Percentiles rank a stretch among this genome's conserved stretches.
Conservation (phyloP, 495 filamentous ascomycete genomes). For the Penicillium mononematosum region DNA sequence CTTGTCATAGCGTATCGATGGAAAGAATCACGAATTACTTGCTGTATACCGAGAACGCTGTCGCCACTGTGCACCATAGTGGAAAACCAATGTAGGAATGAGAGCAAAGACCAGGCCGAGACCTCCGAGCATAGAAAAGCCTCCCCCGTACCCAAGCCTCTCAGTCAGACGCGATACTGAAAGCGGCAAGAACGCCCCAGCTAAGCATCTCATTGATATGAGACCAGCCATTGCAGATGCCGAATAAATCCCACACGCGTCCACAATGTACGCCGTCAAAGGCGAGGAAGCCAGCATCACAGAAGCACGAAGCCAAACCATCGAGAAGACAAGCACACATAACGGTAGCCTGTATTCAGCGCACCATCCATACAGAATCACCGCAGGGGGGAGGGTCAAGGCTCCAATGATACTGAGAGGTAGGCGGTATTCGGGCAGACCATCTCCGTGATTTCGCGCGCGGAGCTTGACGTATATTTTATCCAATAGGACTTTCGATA, state of each 20-base stretch:
- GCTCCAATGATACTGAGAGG: conserved; percentile 2
- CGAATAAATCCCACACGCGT: not conserved
- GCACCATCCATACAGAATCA: conserved; percentile 3
- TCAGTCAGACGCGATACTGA: not conserved
- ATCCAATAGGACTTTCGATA: not conserved
- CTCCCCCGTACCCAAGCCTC: not conserved
- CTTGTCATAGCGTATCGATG: too few species aligned
- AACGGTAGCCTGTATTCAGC: not conserved
- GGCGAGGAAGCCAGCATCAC: not conserved
- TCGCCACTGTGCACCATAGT: conserved; percentile 1
- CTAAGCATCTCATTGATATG: not conserved
- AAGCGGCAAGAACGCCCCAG: not conserved
- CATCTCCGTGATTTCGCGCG: not conserved
- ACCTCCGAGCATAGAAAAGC: not conserved
- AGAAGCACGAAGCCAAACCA: conserved; percentile 2
- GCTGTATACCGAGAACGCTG: not conserved
- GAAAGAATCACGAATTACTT: not conserved
- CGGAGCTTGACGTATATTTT: not conserved
- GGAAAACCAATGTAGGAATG: not conserved
- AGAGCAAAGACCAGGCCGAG: not conserved
- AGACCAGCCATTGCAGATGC: conserved; percentile 5
- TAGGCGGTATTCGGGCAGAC: conserved; percentile 1
- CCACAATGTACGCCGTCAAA: conserved; percentile 5
- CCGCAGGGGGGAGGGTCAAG: not conserved
- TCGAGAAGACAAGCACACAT: not conserved